Evolutionary conservation across 441 rosid species (phyloP), one percentile per base, ranked within the genome.

Genomic region (Eruca vesicaria): DNA sequence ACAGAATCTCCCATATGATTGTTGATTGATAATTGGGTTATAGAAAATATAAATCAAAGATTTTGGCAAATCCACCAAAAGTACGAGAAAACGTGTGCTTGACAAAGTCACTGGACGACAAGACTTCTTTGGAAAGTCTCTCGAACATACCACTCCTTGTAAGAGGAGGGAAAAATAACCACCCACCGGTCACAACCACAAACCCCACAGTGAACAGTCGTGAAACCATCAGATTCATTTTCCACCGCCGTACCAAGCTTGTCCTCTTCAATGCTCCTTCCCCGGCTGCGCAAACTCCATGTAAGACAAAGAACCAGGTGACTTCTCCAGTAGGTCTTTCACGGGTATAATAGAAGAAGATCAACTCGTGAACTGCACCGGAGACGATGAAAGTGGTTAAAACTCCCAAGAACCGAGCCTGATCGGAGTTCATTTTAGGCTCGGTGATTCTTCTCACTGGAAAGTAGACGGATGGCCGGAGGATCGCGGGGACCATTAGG

Each of bases 161-260:
- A 14, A 78, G 61, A 35, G 64, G 90, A 48, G 86, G 87, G 9
- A 80, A 79, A 64, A 84, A 86, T 78, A 85, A 76, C 92, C 87
- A 82, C 26, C 63, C 63, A 2, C 73, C 79, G 9, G 85, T 83
- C 12, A 56, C 63, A 62, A 62, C n/a, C 57, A 86, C 67, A 48
- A 88, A 82, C 35, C 75, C 85, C 18, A 86, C 69, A 7, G 86
- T 80, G 63, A 80, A 18, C 12, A 78, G 33, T 63, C 79, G 79
- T 56, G 83, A 71, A 12, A 69, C 84, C 20, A 12, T 36, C 69
- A 73, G 28, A 32, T 68, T 75, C 43, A 80, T 58, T 62, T 53
- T 38, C 79, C 81, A 80, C 59, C 75, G 57, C 50, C 62, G 5
- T 53, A 67, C 73, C 61, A 78, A 75, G 48, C 55, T n/a, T 12